These are phyloP conservation scores for Ogataea methylovora DNA, from an alignment of 805 yeast species.

Conservation along the genomic window DNA sequence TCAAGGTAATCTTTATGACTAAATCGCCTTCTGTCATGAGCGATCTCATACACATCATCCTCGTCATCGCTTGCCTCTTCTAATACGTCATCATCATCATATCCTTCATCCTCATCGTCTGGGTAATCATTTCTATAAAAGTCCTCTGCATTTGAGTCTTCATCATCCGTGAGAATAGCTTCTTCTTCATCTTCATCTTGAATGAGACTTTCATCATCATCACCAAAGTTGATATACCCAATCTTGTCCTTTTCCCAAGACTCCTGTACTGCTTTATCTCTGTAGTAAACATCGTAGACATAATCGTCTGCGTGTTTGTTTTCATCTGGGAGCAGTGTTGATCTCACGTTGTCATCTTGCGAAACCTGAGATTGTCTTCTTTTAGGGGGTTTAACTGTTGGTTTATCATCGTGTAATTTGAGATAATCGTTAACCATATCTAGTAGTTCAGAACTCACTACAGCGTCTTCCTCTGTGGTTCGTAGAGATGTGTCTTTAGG, in stretches of 20 bases:
- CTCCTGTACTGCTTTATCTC: conserved; percentile 45
- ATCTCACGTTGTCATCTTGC: conserved; percentile 6
- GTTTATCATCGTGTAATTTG: conserved; percentile 24
- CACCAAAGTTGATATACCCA: conserved; percentile 49
- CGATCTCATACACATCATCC: conserved; percentile 28
- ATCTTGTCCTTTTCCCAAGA: conserved; percentile 30
- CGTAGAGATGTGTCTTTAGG: conserved; percentile 8
- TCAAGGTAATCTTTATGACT: conserved; percentile 18
- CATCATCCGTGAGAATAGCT: conserved; percentile 47
- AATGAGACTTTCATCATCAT: conserved; percentile 33
- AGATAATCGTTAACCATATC: conserved; percentile 67
- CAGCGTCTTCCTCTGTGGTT: conserved; percentile 15
- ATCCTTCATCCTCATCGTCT: conserved; percentile 76
- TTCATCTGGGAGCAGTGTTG: conserved; percentile 8
- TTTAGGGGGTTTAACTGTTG: conserved; percentile 18
- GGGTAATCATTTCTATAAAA: conserved; percentile 92
- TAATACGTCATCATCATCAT: conserved; percentile 28
- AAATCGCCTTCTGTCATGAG: conserved; percentile 25
- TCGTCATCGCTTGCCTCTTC: conserved; percentile 34
- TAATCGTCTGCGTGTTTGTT: conserved; percentile 41
- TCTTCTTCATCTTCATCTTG: conserved; percentile 30
- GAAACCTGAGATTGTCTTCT: conserved; percentile 20
- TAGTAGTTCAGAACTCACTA: conserved; percentile 55
- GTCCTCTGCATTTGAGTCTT: conserved; percentile 86
- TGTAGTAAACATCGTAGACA: conserved; percentile 84